A percentile compares a stretch with the other conserved stretches of the same genome.
These are phyloP conservation scores for Metarhizium album DNA, from an alignment of 2,329 filamentous ascomycete species.

Conservation along the genomic window DNA sequence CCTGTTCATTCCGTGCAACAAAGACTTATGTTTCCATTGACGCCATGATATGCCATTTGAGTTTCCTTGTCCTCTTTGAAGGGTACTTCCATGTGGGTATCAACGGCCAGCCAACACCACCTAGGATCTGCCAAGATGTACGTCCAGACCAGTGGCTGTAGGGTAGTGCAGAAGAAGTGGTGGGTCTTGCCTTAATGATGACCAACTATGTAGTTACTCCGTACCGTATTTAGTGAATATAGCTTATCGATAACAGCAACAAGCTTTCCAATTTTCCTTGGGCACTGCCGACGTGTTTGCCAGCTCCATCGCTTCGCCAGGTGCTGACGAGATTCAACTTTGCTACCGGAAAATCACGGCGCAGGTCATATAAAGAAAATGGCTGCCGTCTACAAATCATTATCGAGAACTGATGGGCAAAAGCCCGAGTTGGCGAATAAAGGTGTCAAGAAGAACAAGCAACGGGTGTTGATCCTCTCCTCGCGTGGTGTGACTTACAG, in stretches of 20 bases:
- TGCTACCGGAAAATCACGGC: background rate
- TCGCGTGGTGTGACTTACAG: constrained; percentile 86
- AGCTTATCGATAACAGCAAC: constrained; percentile 4
- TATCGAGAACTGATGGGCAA: constrained; percentile 47
- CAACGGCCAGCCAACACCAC: too few species aligned
- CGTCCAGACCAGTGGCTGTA: too few species aligned
- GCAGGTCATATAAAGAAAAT: constrained; percentile 22
- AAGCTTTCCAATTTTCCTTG: too few species aligned
- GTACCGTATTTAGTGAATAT: background rate
- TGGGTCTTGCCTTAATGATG: too few species aligned
- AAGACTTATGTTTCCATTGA: background rate
- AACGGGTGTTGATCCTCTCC: constrained; percentile 78
- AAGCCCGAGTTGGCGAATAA: constrained; percentile 38
- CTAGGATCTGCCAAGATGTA: too few species aligned
- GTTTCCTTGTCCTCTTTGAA: too few species aligned
- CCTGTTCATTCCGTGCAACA: background rate
- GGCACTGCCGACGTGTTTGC: too few species aligned
- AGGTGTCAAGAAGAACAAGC: constrained; percentile 52
- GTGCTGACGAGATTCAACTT: background rate
- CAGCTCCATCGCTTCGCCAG: background rate
- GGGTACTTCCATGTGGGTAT: too few species aligned
- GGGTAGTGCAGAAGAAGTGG: too few species aligned
- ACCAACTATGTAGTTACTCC: too few species aligned
- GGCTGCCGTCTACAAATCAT: constrained; percentile 66
- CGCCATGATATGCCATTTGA: too few species aligned